A percentile compares a stretch with the other conserved stretches of the same genome.
Evolutionary conservation across 2,329 filamentous ascomycete species (phyloP).

Genomic region (Myriosclerotinia duriaeana): DNA sequence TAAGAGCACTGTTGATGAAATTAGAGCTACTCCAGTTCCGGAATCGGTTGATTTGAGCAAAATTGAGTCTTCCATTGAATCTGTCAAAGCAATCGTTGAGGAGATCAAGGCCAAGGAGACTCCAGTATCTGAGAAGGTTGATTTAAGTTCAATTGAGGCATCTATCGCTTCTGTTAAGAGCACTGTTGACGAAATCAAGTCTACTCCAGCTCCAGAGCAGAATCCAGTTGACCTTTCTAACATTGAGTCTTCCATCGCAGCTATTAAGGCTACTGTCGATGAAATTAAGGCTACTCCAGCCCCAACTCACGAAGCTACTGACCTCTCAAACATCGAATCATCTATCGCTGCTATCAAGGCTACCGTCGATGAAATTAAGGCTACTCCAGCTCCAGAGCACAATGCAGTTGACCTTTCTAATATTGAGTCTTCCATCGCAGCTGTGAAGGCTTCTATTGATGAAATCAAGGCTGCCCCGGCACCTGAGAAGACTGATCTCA

Average conservation of each 20-base stretch:
- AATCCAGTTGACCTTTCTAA: conserved; percentile 25
- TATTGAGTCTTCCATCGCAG: conserved; percentile 27
- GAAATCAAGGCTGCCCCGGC: conserved; percentile 21
- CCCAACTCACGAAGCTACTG: conserved; percentile 22
- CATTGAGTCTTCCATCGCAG: conserved; percentile 21
- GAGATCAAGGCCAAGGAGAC: background rate
- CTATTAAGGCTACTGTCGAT: conserved; percentile 13
- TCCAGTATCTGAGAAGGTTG: conserved; percentile 13
- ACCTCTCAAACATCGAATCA: conserved; percentile 26
- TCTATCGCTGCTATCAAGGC: conserved; percentile 27
- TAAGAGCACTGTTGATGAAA: too few relatives aligned
- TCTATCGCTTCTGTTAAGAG: conserved; percentile 27
- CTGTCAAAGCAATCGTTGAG: too few relatives aligned
- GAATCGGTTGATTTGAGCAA: too few relatives aligned
- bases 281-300: conserved; percentile 30
- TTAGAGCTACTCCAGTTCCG: too few relatives aligned
- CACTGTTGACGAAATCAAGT: conserved; percentile 26
- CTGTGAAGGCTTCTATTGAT: conserved; percentile 22
- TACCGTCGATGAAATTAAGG: conserved; percentile 30
- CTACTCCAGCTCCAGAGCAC: conserved; percentile 20
- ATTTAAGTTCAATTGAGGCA: conserved; percentile 6
- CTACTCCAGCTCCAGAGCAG: conserved; percentile 24
- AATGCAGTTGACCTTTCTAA: background rate
- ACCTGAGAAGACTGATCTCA: conserved; percentile 23
- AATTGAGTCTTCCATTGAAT: too few relatives aligned